Evolutionary conservation across 2,329 filamentous ascomycete genomes (phyloP).

Genomic region (Akanthomyces muscarius): DNA sequence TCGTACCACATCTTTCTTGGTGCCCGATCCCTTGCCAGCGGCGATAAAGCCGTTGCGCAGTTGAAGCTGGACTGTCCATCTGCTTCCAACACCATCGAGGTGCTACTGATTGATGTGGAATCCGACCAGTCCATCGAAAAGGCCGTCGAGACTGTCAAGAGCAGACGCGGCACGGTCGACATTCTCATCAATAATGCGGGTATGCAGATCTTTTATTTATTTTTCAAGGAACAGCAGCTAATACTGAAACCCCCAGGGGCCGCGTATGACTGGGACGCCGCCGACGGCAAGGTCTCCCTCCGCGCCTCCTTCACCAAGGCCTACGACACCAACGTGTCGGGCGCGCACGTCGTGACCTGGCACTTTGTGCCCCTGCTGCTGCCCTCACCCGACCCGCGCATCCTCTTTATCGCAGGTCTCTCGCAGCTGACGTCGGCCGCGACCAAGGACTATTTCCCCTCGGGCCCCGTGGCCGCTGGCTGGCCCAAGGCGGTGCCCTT

Average conservation of each 20-base stretch:
- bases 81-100: conserved; percentile 39
- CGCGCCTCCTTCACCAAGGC: conserved; percentile 42
- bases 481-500: conserved; percentile 36
- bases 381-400: conserved; percentile 38
- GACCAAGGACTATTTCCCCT: conserved; percentile 18
- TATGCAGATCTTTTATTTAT: conserved; percentile 22
- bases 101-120: conserved; percentile 50
- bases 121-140: conserved; percentile 48
- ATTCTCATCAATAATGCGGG: conserved; percentile 56
- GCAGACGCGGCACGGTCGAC: conserved; percentile 45
- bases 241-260: conserved; percentile 29
- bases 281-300: conserved; percentile 25
- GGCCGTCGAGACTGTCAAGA: conserved; percentile 40
- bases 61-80: conserved; percentile 39
- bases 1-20: conserved; percentile 55
- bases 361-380: conserved; percentile 40
- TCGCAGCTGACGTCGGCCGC: conserved; percentile 25
- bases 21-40: conserved; percentile 48
- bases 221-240: not conserved
- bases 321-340: conserved; percentile 48
- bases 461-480: conserved; percentile 24
- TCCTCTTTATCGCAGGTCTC: conserved; percentile 48
- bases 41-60: conserved; percentile 40
- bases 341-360: conserved; percentile 34
- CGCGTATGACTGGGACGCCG: conserved; percentile 37